Evolutionary conservation across 345 rosid genomes (phyloP), one percentile per base, ranked within the genome.

Genomic region (Aquilaria yunnanensis): DNA sequence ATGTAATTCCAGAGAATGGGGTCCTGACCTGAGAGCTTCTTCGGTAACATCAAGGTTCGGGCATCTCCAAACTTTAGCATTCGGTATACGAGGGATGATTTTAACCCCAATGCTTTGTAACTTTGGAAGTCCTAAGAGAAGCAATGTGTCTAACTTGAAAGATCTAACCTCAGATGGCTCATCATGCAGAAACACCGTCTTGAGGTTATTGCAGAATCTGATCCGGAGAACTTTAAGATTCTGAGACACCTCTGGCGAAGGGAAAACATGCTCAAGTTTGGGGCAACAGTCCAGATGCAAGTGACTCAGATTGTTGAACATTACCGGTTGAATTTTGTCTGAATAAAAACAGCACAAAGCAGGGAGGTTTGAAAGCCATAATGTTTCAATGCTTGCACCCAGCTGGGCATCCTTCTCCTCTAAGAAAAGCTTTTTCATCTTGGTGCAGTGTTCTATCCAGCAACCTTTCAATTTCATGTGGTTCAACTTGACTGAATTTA

Each of bases 251-350:
- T 66, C 54, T 10, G 9, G 16, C 11, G 68, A 52, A 6, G 67
- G 11, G 69, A 73, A 81, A 7, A 78, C 50, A 7, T 12, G 37
- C 50, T 12, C 64, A 33, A 80, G 79, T 59, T 31, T 57, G 2
- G 83, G 84, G 41, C 84, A 84, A 54, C 70, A 72, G 14, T 80
- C 80, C 9, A 86, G 1, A 67, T 41, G 7, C 76, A 82, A 70
- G 2, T 41, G 53, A 51, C 71, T 80, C 47, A 87, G 84, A 32
- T 60, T 73, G 32, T 3, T 59, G 2, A 80, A 67, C 74, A 45
- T 50, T 32, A 2, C 47, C 29, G 43, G 51, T 16, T 46, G 50
- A 59, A 62, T 9, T 50, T 48, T 68, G 0, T 32, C 70, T n/a
- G 32, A 49, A 56, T 52, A 57, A 56, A 85, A 7, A 10, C 66